phyloP scores from a whole-genome alignment of 805 yeast genomes.

The Suhomyces xylopsoci region DNA sequence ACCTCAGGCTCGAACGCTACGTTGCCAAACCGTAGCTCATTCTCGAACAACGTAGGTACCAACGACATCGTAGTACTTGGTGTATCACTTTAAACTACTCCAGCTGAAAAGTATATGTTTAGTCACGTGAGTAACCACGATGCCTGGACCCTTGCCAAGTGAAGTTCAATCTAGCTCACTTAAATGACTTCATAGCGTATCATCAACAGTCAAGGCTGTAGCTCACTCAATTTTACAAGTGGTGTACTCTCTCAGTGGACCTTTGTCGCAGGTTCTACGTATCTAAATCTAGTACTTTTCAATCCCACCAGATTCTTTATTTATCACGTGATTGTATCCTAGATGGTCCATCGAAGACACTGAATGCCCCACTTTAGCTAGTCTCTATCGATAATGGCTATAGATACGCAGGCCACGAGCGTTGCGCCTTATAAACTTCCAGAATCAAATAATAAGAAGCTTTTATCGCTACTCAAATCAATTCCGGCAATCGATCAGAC shows the following conservation, averaged over 20 bases:
- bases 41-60: background rate
- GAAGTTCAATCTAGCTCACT: too few relatives aligned
- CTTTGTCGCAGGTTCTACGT: background rate
- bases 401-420: background rate
- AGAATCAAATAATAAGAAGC: background rate
- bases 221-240: background rate
- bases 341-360: background rate
- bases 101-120: background rate
- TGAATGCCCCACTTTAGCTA: background rate
- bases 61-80: background rate
- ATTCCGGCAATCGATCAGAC: background rate
- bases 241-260: background rate
- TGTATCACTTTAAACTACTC: background rate
- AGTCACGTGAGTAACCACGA: background rate
- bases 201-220: background rate
- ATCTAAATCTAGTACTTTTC: background rate
- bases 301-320: background rate
- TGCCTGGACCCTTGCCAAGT: background rate
- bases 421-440: slow-evolving; percentile 3
- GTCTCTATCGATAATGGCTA: background rate
- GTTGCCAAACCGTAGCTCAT: background rate
- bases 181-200: too few relatives aligned
- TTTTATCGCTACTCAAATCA: background rate
- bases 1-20: too few relatives aligned
- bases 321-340: background rate